These are phyloP conservation scores for Apostasia ramifera DNA, from an alignment of 106 monocot species.

Conservation along the genomic window DNA sequence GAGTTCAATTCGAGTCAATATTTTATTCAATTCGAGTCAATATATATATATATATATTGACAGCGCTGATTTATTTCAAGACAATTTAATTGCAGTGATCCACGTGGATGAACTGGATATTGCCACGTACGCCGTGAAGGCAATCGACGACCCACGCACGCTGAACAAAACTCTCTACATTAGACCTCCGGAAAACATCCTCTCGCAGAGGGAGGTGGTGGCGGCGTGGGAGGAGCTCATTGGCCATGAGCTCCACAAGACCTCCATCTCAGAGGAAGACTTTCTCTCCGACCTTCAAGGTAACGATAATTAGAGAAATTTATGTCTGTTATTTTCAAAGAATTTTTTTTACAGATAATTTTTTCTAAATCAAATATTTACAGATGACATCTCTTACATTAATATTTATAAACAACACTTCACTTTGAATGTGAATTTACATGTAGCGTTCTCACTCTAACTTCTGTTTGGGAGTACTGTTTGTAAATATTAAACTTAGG, in stretches of 20 bases:
- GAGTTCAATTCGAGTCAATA: too few species aligned
- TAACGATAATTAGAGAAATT: background rate
- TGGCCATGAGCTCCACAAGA: constrained; percentile 27
- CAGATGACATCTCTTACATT: too few species aligned
- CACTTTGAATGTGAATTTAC: too few species aligned
- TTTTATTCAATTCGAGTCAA: too few species aligned
- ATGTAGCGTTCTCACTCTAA: too few species aligned
- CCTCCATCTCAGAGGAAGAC: constrained; percentile 28
- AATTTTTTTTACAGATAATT: too few species aligned
- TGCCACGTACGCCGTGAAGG: constrained; percentile 33
- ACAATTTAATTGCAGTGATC: constrained; percentile 9
- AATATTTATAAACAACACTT: too few species aligned
- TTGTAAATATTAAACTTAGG: too few species aligned
- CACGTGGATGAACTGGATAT: constrained; percentile 46
- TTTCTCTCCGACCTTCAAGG: constrained; percentile 29
- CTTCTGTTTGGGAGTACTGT: too few species aligned
- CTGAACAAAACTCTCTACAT: constrained; percentile 36
- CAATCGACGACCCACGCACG: constrained; percentile 24
- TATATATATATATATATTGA: too few species aligned
- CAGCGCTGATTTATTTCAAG: background rate
- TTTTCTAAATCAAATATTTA: too few species aligned
- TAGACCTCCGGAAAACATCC: constrained; percentile 29
- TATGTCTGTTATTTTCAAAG: too few species aligned
- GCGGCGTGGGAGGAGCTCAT: constrained; percentile 33
- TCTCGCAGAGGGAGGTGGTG: constrained; percentile 36